A percentile compares a stretch with the other conserved stretches of the same genome.
phyloP scores from a whole-genome alignment of 345 rosid species.

The Eucalyptus melliodora region DNA sequence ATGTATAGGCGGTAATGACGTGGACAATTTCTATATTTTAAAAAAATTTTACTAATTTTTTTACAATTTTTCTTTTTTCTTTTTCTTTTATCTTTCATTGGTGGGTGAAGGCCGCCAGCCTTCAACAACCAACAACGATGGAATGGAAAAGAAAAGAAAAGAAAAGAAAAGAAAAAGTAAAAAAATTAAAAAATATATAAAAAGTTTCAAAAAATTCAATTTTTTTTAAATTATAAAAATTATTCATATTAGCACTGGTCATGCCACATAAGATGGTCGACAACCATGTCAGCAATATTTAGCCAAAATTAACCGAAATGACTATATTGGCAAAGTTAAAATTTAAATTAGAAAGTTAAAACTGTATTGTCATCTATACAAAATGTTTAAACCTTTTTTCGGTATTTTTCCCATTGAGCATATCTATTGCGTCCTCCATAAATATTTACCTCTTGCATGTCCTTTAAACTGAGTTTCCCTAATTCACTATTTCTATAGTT shows the following conservation, averaged over 20 bases:
- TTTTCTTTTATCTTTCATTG: no score
- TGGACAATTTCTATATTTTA: no score
- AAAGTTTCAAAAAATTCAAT: no score
- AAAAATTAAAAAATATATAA: no score
- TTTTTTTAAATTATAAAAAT: no score
- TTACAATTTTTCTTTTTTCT: rapidly evolving
- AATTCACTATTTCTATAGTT: background rate
- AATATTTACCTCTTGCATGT: background rate
- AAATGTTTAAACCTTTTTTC: no score
- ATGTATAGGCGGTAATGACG: no score
- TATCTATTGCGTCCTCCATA: background rate
- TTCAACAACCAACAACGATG: rapidly evolving
- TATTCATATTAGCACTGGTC: rapidly evolving
- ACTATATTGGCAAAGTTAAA: background rate
- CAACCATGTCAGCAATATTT: rapidly evolving
- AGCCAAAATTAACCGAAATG: rapidly evolving
- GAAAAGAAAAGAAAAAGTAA: no score
- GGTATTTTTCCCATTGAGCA: background rate
- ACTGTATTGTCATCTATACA: background rate
- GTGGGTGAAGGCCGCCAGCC: no score
- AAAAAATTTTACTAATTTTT: no score
- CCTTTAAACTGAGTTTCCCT: background rate
- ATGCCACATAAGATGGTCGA: rapidly evolving
- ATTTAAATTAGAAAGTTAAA: no score
- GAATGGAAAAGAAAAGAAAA: no score